Percentiles rank a stretch among this genome's conserved stretches.
phyloP scores from a whole-genome alignment of 2,329 filamentous ascomycete genomes.

The Biscogniauxia sp. region DNA sequence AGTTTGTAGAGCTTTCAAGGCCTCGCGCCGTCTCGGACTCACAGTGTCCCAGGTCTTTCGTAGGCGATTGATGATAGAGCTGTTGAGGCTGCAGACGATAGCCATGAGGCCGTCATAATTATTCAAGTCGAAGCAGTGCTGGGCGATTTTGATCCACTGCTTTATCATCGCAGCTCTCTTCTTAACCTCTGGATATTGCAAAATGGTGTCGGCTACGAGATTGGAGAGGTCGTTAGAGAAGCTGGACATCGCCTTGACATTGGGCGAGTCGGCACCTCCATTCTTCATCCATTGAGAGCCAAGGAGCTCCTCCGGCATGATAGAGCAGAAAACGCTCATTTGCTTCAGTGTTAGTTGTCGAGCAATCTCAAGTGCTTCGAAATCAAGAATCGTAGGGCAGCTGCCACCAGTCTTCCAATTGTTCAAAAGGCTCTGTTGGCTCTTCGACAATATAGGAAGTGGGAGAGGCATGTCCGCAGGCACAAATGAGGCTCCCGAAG shows the following conservation, averaged over 20 bases:
- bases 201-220: conserved; percentile 87
- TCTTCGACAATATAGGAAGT: conserved; percentile 67
- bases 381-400: conserved; percentile 76
- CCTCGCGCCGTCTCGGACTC: conserved; percentile 76
- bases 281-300: conserved; percentile 95
- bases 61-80: conserved; percentile 83
- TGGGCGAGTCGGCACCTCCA: conserved; percentile 71
- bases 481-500: conserved; percentile 68
- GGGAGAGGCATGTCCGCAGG: conserved; percentile 72
- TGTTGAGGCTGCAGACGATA: conserved; percentile 91
- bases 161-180: conserved; percentile 89
- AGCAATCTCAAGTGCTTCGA: conserved; percentile 86
- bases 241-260: conserved; percentile 91
- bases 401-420: conserved; percentile 72
- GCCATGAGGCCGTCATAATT: conserved; percentile 98
- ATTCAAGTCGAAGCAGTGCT: conserved; percentile 81
- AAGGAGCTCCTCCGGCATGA: conserved; percentile 87
- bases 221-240: conserved; percentile 91
- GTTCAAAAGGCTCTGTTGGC: conserved; percentile 69
- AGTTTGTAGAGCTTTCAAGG: conserved; percentile 74
- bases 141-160: conserved; percentile 95
- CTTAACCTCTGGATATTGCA: conserved; percentile 86
- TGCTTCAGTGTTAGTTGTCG: conserved; percentile 91
- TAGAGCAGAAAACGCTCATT: conserved; percentile 86
- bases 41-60: conserved; percentile 91